These are phyloP conservation scores for Parascedosporium putredinis DNA, from an alignment of 2,329 filamentous ascomycete genomes.

Conservation along the genomic window DNA sequence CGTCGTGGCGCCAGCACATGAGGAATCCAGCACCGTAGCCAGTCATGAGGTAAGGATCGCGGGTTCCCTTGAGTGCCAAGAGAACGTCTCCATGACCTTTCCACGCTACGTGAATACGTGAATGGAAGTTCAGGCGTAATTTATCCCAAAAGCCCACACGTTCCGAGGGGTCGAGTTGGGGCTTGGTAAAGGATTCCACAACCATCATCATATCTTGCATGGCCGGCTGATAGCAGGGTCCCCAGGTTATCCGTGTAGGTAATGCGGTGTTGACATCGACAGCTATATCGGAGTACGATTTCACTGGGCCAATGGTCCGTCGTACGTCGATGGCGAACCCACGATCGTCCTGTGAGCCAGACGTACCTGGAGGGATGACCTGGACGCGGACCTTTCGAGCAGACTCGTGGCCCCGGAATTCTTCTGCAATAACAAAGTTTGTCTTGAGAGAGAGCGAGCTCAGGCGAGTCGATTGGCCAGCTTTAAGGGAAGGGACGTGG, in stretches of 20 bases:
- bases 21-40: conserved; percentile 89
- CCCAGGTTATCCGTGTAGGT: conserved; percentile 92
- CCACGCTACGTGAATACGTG: conserved; percentile 80
- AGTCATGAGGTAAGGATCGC: conserved; percentile 88
- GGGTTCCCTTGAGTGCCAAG: conserved; percentile 77
- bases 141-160: conserved; percentile 98
- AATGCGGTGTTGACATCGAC: conserved; percentile 89
- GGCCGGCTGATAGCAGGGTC: conserved; percentile 91
- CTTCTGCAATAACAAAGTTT: conserved; percentile 93
- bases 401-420: conserved; percentile 73
- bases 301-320: conserved; percentile 86
- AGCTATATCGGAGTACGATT: conserved; percentile 87
- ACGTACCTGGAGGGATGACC: conserved; percentile 65
- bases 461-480: conserved; percentile 66
- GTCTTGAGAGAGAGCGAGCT: conserved; percentile 77
- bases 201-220: conserved; percentile 99
- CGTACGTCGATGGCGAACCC: conserved; percentile 78
- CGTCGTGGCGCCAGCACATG: conserved; percentile 97
- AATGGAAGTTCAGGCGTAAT: conserved; percentile 88
- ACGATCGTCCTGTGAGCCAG: conserved; percentile 42
- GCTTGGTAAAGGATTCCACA: conserved; percentile 94
- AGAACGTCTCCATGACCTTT: conserved; percentile 94
- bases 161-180: conserved; percentile 86
- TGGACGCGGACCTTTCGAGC: conserved; percentile 72
- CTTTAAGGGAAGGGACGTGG: conserved; percentile 75